These are phyloP conservation scores for Mallotus japonicus DNA, from an alignment of 441 rosid genomes.

Conservation along the genomic window DNA sequence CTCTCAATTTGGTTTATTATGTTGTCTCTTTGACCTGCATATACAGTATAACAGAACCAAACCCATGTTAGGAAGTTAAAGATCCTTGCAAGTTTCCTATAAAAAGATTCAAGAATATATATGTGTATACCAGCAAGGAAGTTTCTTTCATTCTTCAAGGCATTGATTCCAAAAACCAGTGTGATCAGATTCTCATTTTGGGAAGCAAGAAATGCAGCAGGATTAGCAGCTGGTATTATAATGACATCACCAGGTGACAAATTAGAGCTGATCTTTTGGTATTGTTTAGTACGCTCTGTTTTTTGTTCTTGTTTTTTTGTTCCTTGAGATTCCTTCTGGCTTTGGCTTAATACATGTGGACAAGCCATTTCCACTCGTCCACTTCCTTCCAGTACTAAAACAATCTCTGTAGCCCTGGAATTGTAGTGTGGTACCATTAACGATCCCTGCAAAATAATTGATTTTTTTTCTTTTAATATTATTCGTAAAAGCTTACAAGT, in stretches of 20 bases:
- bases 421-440: constrained; percentile 55
- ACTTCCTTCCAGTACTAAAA: constrained; percentile 42
- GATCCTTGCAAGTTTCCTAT: neutral
- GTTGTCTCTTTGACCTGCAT: constrained; percentile 41
- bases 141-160: constrained; percentile 38
- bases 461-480: no score
- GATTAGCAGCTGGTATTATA: constrained; percentile 51
- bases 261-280: constrained; percentile 34
- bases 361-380: constrained; percentile 55
- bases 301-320: constrained; percentile 17
- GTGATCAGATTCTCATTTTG: constrained; percentile 28
- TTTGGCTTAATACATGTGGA: constrained; percentile 33
- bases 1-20: constrained; percentile 35
- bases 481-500: neutral
- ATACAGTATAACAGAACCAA: neutral
- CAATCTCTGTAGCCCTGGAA: constrained; percentile 30
- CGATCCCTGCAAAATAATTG: constrained; percentile 29
- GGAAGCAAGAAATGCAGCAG: constrained; percentile 30
- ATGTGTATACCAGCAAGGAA: constrained; percentile 50
- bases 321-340: constrained; percentile 4
- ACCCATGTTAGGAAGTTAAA: neutral
- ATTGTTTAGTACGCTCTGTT: constrained; percentile 22
- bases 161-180: constrained; percentile 45
- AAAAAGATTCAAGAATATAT: neutral
- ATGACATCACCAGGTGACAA: constrained; percentile 49